Base-by-base conservation (phyloP, 2,329 filamentous ascomycete species). In the Xylaria multiplex region DNA sequence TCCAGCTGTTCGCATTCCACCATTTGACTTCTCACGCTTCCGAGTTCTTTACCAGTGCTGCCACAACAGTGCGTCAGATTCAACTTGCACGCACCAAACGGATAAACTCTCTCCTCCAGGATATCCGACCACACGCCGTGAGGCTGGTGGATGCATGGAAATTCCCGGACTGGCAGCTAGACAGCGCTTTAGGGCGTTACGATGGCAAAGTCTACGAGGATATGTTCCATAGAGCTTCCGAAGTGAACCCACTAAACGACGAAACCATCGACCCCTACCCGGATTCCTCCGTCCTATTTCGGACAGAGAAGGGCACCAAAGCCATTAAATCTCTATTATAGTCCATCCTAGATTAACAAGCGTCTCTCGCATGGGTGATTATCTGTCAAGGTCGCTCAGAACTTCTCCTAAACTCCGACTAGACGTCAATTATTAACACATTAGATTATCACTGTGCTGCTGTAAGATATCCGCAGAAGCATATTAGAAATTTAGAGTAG, bases 1-100 rank as follows among this genome's bases (percentile, higher is more conserved):
- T 55, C 53, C 53, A 55, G n/a, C 53, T 55, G n/a, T 55, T 55
- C 37, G 53, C 53, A n/a, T 55, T 43, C 53, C 42, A 55, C 37
- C 53, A 55, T 11, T 30, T 55, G 22, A 55, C 53, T 6, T 30
- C 40, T 16, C 13, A 55, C 16, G 53, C 53, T 5, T 55, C 53
- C 24, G 53, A 55, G 13, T 55, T 55, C 22, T 55, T 55, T 30
- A 40, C 53, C 22, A 55, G 53, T 30, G 53, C 53, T 24, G 53
- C 53, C 4, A 43, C 22, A n/a, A 55, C 53, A n/a, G 53, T 55
- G 13, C 53, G 37, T 6, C 53, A 55, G 53, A 55, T 55, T 13
- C 53, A 55, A 24, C 53, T 55, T 6, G 37, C 53, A 22, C 53
- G 53, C 22, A 55, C 53, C 2, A 55, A 55, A 13, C 53, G 37